Percentiles rank a stretch among this genome's conserved stretches.
phyloP scores from a whole-genome alignment of 106 monocot species.

The Dioscorea alata region DNA sequence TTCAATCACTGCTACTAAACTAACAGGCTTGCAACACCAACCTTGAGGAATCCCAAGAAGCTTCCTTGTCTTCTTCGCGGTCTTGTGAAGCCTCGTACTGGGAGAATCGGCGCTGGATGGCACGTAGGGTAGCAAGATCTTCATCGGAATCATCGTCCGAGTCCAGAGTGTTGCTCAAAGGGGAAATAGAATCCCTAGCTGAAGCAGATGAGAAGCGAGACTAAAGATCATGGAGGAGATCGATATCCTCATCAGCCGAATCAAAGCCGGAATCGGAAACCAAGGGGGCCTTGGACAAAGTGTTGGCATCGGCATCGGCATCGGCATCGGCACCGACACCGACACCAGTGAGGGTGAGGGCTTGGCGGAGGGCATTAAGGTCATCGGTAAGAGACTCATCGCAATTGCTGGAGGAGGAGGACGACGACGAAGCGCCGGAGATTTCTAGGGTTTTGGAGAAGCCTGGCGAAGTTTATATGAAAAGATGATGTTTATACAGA shows the following conservation, averaged over 20 bases:
- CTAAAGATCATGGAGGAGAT: constrained; percentile 46
- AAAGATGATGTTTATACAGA: too few relatives aligned
- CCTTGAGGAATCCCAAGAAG: constrained; percentile 1
- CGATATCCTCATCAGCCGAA: constrained; percentile 27
- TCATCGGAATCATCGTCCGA: constrained; percentile 44
- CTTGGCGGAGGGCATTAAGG: constrained; percentile 48
- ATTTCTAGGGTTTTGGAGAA: too few relatives aligned
- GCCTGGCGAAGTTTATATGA: too few relatives aligned
- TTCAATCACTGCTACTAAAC: too few relatives aligned
- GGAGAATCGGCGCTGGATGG: constrained; percentile 65
- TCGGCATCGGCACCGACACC: too few relatives aligned
- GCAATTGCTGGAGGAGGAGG: constrained; percentile 10
- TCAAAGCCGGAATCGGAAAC: too few relatives aligned
- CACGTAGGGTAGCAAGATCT: constrained; percentile 64
- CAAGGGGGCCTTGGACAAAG: too few relatives aligned
- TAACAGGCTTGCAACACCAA: too few relatives aligned
- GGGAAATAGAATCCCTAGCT: background rate
- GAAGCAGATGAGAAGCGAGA: constrained; percentile 18
- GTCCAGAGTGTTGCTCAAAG: background rate
- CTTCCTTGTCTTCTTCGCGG: background rate
- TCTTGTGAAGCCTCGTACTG: constrained; percentile 28
- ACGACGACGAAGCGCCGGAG: constrained; percentile 1
- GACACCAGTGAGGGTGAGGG: constrained; percentile 31
- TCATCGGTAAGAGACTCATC: constrained; percentile 51
- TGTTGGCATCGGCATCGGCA: too few relatives aligned